Base-by-base conservation (phyloP, 192 early-diverging fungal species). In the Lobosporangium transversale region DNA sequence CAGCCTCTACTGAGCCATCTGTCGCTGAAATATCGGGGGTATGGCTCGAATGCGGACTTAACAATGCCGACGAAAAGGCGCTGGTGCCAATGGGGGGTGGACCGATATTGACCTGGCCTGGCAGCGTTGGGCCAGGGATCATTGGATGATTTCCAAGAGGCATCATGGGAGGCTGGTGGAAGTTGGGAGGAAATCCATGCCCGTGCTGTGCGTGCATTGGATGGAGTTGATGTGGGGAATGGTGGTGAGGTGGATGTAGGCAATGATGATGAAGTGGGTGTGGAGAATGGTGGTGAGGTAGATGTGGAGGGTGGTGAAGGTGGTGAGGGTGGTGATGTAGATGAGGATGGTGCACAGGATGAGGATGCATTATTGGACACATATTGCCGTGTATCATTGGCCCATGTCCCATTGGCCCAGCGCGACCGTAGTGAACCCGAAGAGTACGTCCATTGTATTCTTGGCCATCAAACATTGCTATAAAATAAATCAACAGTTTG, bases 341-440 rank as follows among this genome's bases (percentile, higher is more conserved):
- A 36, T 69, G 76, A 18, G 37, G 68, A 33, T 59, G 62, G 61
- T 81, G 80, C 23, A 65, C 36, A 53, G 43, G 76, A 48, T 79
- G 80, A n/a, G 63, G 68, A 32, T 75, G 80, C 61, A 67, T 65
- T 44, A 71, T 58, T 21, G 56, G 69, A 47, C 52, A 63, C 40
- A 78, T 74, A 52, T 70, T 59, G 21, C 66, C 67, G 31, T 71
- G 68, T 48, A 74, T 59, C 0, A 64, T 60, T 2, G 57, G 67
- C 10, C 73, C 73, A 52, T 62, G 70, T 14, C 55, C 59, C 40
- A 79, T 49, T 20, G 67, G 54, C 1, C 79, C 58, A 68, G 70
- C 84, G 63, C 82, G 83, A 49, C 86, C 86, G 58, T 81, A 84
- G 44, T 85, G 84, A 23, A 87, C 86, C 12, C 80, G 81, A 15